Evolutionary conservation across 192 early-diverging fungal genomes (phyloP).

Genomic region (Coemansia sp.): DNA sequence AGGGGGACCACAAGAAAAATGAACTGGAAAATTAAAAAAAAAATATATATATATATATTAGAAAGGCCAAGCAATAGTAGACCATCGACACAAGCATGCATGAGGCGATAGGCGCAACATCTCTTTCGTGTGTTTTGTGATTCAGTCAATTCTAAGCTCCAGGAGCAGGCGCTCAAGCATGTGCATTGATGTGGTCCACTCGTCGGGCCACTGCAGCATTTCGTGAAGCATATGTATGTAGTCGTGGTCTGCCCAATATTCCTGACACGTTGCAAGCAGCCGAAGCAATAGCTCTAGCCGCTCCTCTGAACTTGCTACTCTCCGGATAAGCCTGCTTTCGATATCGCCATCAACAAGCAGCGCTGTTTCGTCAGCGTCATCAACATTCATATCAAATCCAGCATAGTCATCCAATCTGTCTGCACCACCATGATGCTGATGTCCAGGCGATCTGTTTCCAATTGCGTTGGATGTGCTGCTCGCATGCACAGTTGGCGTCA

Average conservation of each 20-base stretch:
- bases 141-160: constrained; percentile 46
- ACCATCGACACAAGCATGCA: too few species aligned
- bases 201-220: constrained; percentile 53
- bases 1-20: too few species aligned
- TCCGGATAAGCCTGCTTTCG: constrained; percentile 32
- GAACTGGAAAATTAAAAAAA: too few species aligned
- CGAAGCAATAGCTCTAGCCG: constrained; percentile 37
- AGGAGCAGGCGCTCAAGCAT: constrained; percentile 53
- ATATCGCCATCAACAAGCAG: constrained; percentile 21
- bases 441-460: background rate
- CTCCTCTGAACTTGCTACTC: constrained; percentile 38
- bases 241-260: constrained; percentile 56
- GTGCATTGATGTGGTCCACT: constrained; percentile 57
- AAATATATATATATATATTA: too few species aligned
- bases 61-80: too few species aligned
- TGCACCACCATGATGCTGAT: background rate
- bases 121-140: background rate
- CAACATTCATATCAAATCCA: constrained; percentile 31
- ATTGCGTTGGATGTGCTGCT: background rate
- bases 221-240: constrained; percentile 42
- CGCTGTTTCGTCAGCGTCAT: constrained; percentile 23
- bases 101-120: too few species aligned
- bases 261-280: constrained; percentile 42
- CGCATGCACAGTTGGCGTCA: constrained; percentile 1
- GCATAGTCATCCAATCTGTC: background rate